phyloP scores from a whole-genome alignment of 2,329 filamentous ascomycete genomes.

The Fusarium nodosum region DNA sequence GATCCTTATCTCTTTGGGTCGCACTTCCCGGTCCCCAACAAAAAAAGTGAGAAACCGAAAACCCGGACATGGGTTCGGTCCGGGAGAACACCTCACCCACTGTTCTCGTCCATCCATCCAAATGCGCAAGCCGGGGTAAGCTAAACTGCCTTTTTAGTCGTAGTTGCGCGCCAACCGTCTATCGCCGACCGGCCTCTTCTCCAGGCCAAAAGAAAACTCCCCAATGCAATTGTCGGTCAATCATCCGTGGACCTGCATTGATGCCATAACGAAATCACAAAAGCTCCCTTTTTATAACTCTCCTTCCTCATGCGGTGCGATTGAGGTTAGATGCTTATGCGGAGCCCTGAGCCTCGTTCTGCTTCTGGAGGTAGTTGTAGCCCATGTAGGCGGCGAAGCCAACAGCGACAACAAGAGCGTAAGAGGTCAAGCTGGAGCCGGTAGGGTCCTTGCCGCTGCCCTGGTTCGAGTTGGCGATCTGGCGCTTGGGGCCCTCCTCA shows the following conservation, averaged over 20 bases:
- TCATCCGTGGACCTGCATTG: slow-evolving; percentile 34
- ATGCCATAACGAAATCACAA: slow-evolving; percentile 34
- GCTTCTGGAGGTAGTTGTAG: slow-evolving; percentile 84
- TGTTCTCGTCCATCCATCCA: slow-evolving; percentile 33
- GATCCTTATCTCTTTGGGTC: slow-evolving; percentile 43
- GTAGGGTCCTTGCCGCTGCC: slow-evolving; percentile 62
- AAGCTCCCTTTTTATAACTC: slow-evolving; percentile 15
- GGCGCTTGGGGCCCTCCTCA: slow-evolving; percentile 77
- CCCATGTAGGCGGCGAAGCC: slow-evolving; percentile 81
- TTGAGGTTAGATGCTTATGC: slow-evolving; percentile 48
- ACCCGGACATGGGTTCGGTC: slow-evolving; percentile 35
- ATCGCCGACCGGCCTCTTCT: slow-evolving; percentile 34
- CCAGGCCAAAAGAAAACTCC: slow-evolving; percentile 43
- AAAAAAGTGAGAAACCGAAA: slow-evolving; percentile 35
- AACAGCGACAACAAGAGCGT: slow-evolving; percentile 83
- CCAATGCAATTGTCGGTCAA: slow-evolving; percentile 43
- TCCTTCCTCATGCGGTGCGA: slow-evolving; percentile 28
- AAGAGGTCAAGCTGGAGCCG: slow-evolving; percentile 81
- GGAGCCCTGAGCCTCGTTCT: slow-evolving; percentile 55
- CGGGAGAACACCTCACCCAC: slow-evolving; percentile 29
- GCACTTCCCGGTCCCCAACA: slow-evolving; percentile 44
- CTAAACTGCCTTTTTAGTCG: slow-evolving; percentile 17
- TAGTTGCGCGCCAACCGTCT: slow-evolving; percentile 42
- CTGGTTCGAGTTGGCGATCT: slow-evolving; percentile 63
- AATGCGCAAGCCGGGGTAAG: slow-evolving; percentile 42